Conservation (phyloP, 176 grass and related monocot genomes). For the Carex myosuroides region DNA sequence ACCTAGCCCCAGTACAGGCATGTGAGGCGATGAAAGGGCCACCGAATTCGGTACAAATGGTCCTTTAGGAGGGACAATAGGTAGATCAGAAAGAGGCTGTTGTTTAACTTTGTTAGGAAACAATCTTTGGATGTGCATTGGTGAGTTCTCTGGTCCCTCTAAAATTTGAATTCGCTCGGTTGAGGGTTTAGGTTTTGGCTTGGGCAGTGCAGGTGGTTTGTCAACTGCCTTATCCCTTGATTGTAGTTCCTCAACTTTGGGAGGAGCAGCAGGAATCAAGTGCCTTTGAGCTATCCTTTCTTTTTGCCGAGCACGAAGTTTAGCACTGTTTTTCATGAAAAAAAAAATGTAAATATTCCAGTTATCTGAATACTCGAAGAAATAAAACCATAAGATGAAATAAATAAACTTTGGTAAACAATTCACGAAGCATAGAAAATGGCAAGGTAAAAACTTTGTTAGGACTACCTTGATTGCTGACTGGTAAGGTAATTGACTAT, state of each 20-base stretch:
- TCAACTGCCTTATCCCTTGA: constrained; percentile 20
- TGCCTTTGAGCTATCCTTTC: constrained; percentile 76
- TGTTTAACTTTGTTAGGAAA: constrained; percentile 3
- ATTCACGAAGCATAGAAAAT: background rate
- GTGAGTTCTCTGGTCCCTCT: background rate
- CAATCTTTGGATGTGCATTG: constrained; percentile 4
- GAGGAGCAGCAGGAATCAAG: constrained; percentile 10
- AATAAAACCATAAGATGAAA: constrained; percentile 17
- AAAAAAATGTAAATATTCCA: constrained; percentile 21
- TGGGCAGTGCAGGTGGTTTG: background rate
- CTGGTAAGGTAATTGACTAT: background rate
- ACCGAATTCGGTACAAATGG: constrained; percentile 41
- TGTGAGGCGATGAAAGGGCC: constrained; percentile 22
- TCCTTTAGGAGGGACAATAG: constrained; percentile 14
- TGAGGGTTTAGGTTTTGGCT: background rate
- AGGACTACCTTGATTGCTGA: background rate
- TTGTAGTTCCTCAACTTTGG: constrained; percentile 30
- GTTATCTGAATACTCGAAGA: background rate
- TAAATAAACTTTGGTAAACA: background rate
- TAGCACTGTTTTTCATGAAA: constrained; percentile 57
- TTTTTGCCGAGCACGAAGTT: constrained; percentile 81
- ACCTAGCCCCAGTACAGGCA: constrained; percentile 82
- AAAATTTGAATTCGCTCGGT: background rate
- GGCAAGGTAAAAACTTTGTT: background rate
- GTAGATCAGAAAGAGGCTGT: constrained; percentile 14